Percentiles rank a stretch among this genome's conserved stretches.
phyloP scores from a whole-genome alignment of 2,329 filamentous ascomycete genomes.

The Talaromyces sp. region DNA sequence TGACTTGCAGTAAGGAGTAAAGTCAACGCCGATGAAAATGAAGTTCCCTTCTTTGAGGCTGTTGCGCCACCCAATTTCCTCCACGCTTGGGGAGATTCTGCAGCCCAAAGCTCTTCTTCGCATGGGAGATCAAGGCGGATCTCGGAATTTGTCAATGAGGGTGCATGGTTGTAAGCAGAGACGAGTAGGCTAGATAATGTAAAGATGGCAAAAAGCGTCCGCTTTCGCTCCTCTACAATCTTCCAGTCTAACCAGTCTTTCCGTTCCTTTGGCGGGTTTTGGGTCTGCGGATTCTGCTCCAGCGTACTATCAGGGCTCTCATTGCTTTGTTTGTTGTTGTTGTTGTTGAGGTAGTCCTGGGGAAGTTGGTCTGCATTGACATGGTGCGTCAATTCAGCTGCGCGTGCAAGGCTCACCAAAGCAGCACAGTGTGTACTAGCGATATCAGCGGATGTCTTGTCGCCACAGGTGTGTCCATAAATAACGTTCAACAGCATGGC shows the following conservation, averaged over 20 bases:
- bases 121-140: conserved; percentile 84
- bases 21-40: conserved; percentile 77
- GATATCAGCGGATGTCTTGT: conserved; percentile 85
- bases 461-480: conserved; percentile 90
- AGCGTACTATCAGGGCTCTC: conserved; percentile 23
- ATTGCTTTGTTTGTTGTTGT: conserved; percentile 31
- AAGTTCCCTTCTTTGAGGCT: conserved; percentile 64
- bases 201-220: conserved; percentile 87
- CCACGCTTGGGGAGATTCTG: conserved; percentile 78
- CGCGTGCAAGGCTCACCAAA: conserved; percentile 82
- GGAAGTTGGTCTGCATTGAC: conserved; percentile 34
- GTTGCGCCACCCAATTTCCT: conserved; percentile 68
- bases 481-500: conserved; percentile 95
- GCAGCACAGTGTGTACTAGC: conserved; percentile 88
- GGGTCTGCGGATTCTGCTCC: conserved; percentile 14
- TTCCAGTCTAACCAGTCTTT: conserved; percentile 86
- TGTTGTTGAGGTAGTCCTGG: conserved; percentile 41
- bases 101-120: conserved; percentile 85
- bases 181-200: conserved; percentile 85
- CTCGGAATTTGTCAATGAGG: conserved; percentile 88
- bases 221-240: conserved; percentile 79
- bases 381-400: conserved; percentile 65
- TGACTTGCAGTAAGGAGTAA: conserved; percentile 75
- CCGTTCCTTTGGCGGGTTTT: conserved; percentile 30
- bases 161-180: conserved; percentile 87